A percentile compares a stretch with the other conserved stretches of the same genome.
phyloP scores from a whole-genome alignment of 2,329 filamentous ascomycete genomes.

The Rutstroemia sydowiana region DNA sequence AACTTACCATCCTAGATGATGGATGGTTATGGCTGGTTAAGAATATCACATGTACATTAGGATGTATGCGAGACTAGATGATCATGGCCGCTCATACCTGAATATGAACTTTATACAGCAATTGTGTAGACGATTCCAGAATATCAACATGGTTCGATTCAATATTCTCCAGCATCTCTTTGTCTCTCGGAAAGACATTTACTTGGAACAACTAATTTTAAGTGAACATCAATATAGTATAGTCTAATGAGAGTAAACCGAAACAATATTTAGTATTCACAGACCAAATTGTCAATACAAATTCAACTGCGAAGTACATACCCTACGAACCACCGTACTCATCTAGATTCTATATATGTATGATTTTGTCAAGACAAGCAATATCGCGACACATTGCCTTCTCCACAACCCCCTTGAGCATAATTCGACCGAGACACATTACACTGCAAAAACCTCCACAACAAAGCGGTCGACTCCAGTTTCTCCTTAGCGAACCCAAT shows the following conservation, averaged over 20 bases:
- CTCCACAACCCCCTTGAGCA: constrained; percentile 11
- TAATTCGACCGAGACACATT: constrained; percentile 11
- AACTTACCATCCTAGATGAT: not conserved
- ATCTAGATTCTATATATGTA: not conserved
- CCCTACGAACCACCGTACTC: too few relatives aligned
- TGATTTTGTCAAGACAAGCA: constrained; percentile 1
- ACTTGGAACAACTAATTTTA: too few relatives aligned
- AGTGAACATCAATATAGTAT: too few relatives aligned
- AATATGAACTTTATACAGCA: not conserved
- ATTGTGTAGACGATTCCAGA: too few relatives aligned
- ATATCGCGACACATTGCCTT: not conserved
- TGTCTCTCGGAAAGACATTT: too few relatives aligned
- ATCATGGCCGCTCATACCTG: not conserved
- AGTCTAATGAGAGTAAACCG: not conserved
- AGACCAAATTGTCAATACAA: too few relatives aligned
- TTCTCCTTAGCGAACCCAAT: constrained; percentile 25
- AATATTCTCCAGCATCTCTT: too few relatives aligned
- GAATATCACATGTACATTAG: constrained; percentile 8
- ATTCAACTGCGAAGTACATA: too few relatives aligned
- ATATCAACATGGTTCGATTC: too few relatives aligned
- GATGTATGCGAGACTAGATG: constrained; percentile 3
- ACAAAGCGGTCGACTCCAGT: constrained; percentile 19
- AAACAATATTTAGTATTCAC: too few relatives aligned
- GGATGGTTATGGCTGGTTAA: not conserved
- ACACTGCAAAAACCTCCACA: constrained; percentile 21